Base-by-base conservation (phyloP, 1,139 yeast species). In the Geotrichum siamense region DNA sequence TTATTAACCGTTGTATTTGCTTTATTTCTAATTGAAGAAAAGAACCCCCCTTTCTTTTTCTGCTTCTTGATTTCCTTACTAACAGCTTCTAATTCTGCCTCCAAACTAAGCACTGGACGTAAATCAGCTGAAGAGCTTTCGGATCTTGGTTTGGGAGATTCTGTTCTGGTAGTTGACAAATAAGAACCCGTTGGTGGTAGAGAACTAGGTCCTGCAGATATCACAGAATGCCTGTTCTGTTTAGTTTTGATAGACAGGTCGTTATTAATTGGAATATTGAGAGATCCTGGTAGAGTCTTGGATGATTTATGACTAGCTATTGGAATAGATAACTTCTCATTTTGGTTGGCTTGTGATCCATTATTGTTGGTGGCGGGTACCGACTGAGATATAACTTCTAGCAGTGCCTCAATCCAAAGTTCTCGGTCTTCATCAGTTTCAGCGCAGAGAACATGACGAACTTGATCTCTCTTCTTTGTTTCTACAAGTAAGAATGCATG, bases 401-500 rank as follows among this genome's bases (percentile, higher is more conserved):
- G 69, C 51, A 82, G 64, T 1, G 76, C 71, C 17, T 75, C 70
- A 22, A 82, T 75, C 96, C 96, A 84, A 3, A 71, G 71, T 53
- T 84, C 94, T 44, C 95, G 74, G 55, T 86, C 95, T 27, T 69
- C 71, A 43, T 82, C 85, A 1, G 82, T 76, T 60, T 87, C 96
- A 2, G 94, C 86, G 63, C 94, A 86, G 49, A 87, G 72, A 42
- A 79, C 75, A 60, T 83, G 87, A 48, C 78, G 79, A 1, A 76
- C 73, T 40, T 76, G 73, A 22, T 76, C 70, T 40, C 67, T 61
- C 54, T 76, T 78, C 50, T 72, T 75, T 5, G 75, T 71, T 58
- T 85, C 95, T 65, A 76, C 69, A 1, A 86, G 68, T 32, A 82
- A 69, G 57, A 86, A 82, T 0, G 91, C 94, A 64, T 84, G 89